Evolutionary conservation across 345 rosid species (phyloP).

Genomic region (Syzygium aromaticum): DNA sequence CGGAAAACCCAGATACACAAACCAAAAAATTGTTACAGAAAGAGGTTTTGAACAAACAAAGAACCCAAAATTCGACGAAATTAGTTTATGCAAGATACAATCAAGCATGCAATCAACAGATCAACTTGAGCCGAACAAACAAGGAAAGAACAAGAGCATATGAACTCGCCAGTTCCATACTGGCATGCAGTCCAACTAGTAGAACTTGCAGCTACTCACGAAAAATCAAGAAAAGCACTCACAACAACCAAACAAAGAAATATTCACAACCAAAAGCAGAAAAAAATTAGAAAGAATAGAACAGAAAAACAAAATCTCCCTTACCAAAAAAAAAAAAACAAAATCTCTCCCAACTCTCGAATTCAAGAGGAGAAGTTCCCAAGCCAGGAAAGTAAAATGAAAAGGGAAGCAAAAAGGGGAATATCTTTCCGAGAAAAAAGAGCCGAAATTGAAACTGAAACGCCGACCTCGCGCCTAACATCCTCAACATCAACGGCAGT

Average conservation of each 20-base stretch:
- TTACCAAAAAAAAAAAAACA: too few relatives aligned
- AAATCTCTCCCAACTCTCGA: background rate
- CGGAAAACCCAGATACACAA: background rate
- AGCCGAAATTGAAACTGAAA: background rate
- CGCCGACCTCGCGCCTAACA: slow-evolving; percentile 60
- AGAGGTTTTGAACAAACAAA: background rate
- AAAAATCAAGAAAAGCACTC: background rate
- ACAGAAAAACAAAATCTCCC: background rate
- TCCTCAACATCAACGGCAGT: slow-evolving; percentile 90
- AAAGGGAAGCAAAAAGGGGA: background rate
- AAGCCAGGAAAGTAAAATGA: background rate
- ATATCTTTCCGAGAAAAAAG: background rate
- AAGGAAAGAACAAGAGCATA: background rate
- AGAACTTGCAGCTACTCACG: background rate
- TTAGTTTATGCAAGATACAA: background rate
- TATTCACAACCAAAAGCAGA: background rate
- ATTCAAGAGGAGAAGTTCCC: background rate
- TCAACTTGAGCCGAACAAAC: background rate
- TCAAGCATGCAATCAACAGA: background rate
- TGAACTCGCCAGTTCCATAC: background rate
- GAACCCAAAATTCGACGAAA: background rate
- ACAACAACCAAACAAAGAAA: background rate
- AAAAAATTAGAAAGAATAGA: background rate
- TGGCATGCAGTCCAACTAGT: background rate
- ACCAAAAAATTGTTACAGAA: background rate